Base-by-base conservation (phyloP, 1,284 basidiomycete genomes). In the Apiotrichum gracile region DNA sequence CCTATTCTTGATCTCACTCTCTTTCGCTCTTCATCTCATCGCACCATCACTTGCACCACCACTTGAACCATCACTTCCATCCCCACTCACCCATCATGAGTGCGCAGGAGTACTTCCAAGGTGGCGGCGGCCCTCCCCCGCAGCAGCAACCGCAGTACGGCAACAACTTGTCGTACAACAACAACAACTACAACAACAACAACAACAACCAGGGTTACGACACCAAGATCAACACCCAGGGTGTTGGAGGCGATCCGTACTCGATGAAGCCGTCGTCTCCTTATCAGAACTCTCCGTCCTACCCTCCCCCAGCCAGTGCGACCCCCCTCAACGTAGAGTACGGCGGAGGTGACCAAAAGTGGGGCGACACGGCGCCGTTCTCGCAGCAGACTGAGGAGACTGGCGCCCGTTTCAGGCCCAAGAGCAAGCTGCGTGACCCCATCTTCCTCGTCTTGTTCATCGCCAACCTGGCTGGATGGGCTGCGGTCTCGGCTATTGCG, bases 371-470 rank as follows among this genome's bases (percentile, higher is more conserved):
- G 25, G 47, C 81, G 78, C 67, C 64, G 62, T 62, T 85, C 83
- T 76, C 77, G 75, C 47, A 84, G 81, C 26, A 69, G 78, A 83
- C 64, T 4, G 65, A 70, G 34, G 68, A 69, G 57, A 73, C 73
- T 44, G 82, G 81, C 16, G 82, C 81, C 35, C 74, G 87, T 35
- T 86, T 88, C 76, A 82, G 81, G 60, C 85, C 73, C 4, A 84
- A 83, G 76, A 85, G 82, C 65, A 78, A 76, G 52, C 73, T 88
- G 27, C 86, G 87, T 57, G 87, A 90, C 69, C 81, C 83, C 4
- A 76, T 87, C 47, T 83, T 87, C 68, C 76, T 88, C 22, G 65
- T 86, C 8, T 68, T 88, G 33, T 90, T 87, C 72, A 72, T 89
- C 24, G 75, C 82, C 1, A 83, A 85, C 75, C 82, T 85, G 45